Base-by-base conservation (phyloP, 345 rosid genomes). In the Syzygium jambos region DNA sequence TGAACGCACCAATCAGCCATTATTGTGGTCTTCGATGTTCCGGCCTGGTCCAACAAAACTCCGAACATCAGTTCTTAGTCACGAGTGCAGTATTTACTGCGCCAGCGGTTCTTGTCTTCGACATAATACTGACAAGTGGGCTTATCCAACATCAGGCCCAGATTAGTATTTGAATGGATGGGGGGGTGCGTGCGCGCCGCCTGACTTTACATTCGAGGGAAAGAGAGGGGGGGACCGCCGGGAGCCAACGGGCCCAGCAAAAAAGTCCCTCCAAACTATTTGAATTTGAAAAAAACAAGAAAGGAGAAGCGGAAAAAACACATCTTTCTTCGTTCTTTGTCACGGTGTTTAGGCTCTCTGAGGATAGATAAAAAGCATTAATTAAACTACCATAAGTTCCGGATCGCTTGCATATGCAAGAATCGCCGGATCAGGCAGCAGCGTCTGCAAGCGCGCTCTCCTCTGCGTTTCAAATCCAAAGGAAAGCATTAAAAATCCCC, bases 221-320 rank as follows among this genome's bases (percentile, higher is more conserved):
- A n/a, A 61, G 34, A 7, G 34, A 12, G 1, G 14, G 80, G 80
- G 14, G 14, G 80, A 19, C 46, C 46, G 27, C 46, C 80, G 80
- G 10, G 80, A 34, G 80, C 14, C 49, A 38, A 73, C 80, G 80
- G 80, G 80, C 80, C 80, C 80, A 73, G 80, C 80, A 34, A 34
- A 56, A 73, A 87, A 78, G 73, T 80, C 85, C 88, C 88, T 87
- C 88, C 77, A 88, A 80, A 59, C 34, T n/a, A 65, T 82, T 85
- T 87, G 78, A 78, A 85, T 85, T 89, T 86, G 83, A 59, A 80
- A 51, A 73, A 63, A 30, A 29, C 43, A 43, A 86, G 52, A 46
- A 73, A 52, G 21, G 38, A 86, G 68, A 65, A 68, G 15, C 84
- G 56, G 61, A 68, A 46, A 78, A 54, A 78, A 86, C 41, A 77